Base-by-base conservation (phyloP, 352 stramenopile species). In the Thraustotheca clavata region DNA sequence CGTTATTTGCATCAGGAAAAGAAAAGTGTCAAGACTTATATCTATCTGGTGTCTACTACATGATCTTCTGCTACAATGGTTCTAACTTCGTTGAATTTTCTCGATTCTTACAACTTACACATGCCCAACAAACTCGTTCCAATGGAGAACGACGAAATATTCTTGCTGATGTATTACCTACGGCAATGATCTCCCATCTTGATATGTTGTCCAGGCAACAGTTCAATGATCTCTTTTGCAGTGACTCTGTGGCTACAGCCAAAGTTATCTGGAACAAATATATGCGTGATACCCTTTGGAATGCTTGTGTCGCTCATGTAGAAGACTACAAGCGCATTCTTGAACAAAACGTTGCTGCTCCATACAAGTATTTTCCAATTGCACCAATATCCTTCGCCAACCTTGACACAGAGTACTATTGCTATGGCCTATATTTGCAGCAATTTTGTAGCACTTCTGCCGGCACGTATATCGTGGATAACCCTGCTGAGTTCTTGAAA, bases 191-290 rank as follows among this genome's bases (percentile, higher is more conserved):
- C 18, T 83, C 76, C 20, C 76, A 95, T 22, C 76, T 99, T 0
- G 77, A 92, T 1, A 86, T 72, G n/a, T 77, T 88, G 33, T 87
- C 80, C 4, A 68, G 80, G 0, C 73, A 88, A 36, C 76, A 80
- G 36, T 98, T 98, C 67, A 78, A 83, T 0, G 78, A 96, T 26
- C 71, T 97, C 6, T 97, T 98, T 57, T 86, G 75, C 50, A 31
- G 79, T 31, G 81, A 88, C 18, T 76, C 92, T 32, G 77, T 86
- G 20, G 72, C 87, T 48, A 97, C 91, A 0, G 89, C 94, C 20
- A 77, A 95, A 41, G 91, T 98, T 3, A 94, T 98, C 69, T 99
- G 96, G 96, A 96, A 76, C 62, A 63, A 74, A n/a, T 75, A 88
- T 0, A 98, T 98, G 95, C 79, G 91, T 9, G 78, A 80, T 20